Percentiles rank a stretch among this genome's conserved stretches.
These are phyloP conservation scores for Phlebiopsis gigantea DNA, from an alignment of 768 basidiomycete genomes.

Conservation along the genomic window DNA sequence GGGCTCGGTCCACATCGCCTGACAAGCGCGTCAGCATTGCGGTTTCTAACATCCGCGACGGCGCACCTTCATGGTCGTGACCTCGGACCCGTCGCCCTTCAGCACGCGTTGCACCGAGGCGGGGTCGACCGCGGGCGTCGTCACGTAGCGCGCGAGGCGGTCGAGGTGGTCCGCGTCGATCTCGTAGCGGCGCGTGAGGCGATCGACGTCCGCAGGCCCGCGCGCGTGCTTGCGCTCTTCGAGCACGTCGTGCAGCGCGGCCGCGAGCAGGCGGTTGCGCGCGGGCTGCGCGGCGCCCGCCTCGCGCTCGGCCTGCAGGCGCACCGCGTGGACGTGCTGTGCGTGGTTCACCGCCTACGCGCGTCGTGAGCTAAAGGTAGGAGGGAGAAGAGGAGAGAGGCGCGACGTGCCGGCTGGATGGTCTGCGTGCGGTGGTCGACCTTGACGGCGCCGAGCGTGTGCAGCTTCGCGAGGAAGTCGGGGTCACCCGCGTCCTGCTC, in stretches of 20 bases:
- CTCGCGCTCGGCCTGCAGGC: constrained; percentile 50
- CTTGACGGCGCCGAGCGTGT: constrained; percentile 57
- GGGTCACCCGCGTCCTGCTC: constrained; percentile 65
- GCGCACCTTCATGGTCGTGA: constrained; percentile 44
- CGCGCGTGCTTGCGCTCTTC: constrained; percentile 53
- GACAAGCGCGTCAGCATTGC: not conserved
- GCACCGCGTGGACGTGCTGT: constrained; percentile 46
- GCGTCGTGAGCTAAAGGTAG: not conserved
- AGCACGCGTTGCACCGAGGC: constrained; percentile 37
- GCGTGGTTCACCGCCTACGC: constrained; percentile 26
- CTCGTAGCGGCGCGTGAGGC: constrained; percentile 48
- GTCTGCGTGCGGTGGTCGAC: constrained; percentile 62
- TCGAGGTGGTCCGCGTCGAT: constrained; percentile 51
- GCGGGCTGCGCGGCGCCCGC: constrained; percentile 35
- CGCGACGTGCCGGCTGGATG: constrained; percentile 39
- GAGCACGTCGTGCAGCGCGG: constrained; percentile 49
- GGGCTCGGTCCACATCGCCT: constrained; percentile 1
- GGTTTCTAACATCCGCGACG: not conserved
- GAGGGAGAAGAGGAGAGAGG: not conserved
- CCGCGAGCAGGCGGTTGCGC: constrained; percentile 51
- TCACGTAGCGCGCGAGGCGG: constrained; percentile 51
- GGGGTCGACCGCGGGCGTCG: constrained; percentile 55
- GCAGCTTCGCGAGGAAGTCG: constrained; percentile 63
- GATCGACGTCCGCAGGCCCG: constrained; percentile 37
- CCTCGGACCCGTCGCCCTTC: constrained; percentile 55